Evolutionary conservation across 1,284 basidiomycete genomes (phyloP), one percentile per base, ranked within the genome.

Genomic region (Anthracocystis panici-leucophaei): DNA sequence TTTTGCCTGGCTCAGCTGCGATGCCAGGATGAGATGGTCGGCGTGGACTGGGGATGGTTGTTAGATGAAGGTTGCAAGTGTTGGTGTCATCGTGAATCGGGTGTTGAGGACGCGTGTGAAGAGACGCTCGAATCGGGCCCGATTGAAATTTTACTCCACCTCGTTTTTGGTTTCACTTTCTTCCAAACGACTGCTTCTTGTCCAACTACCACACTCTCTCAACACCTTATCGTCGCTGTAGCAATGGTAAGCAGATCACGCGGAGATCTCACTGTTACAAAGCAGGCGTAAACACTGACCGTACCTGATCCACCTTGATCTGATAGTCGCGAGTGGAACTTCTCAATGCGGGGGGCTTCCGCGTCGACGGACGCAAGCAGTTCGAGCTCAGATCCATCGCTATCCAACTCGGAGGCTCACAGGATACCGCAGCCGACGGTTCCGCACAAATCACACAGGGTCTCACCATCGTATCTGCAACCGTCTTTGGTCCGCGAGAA

Each of bases 401-500:
- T 45, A 92, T 97, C 85, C 89, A 92, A 81, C 90, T 97, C 50
- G 57, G 72, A 23, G 64, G 65, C 57, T 70, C 75, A 33, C 49
- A 51, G 46, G 60, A 66, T 42, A 87, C 89, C 33, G 45, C 67
- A 2, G 91, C 94, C 27, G 94, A 98, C 80, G 96, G 95, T 29
- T 92, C 91, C 23, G 92, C 93, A 0, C 88, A 89, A 20, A 90
- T 96, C 78, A 89, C 91, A 3, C 95, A 98, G 85, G 96, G 97
- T 2, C 89, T 98, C 23, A 97, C 96, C 0, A 90, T 91, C 66
- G 93, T 97, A 9, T 88, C 91, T 18, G 93, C 92, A 10, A 91
- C 91, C 52, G 93, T 98, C 0, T 94, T 93, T 85, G 96, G 96
- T 0, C 97, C 96, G 0, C 88, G 93, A 67, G 96, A 98, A 86